phyloP scores from a whole-genome alignment of 169 alveolate species.

The Plasmodium knowlesi region DNA sequence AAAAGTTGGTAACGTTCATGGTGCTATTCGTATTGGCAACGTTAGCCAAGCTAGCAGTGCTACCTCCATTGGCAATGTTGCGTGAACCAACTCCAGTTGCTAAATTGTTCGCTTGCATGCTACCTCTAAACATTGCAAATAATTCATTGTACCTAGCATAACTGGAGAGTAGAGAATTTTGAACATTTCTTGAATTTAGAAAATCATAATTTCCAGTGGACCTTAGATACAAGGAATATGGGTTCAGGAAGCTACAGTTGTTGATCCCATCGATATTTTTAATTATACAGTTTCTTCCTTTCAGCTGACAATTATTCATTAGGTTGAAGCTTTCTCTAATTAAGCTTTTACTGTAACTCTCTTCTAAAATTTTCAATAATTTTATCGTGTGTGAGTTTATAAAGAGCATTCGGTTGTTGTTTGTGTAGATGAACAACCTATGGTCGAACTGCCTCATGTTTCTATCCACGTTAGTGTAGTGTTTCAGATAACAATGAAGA shows the following conservation, averaged over 20 bases:
- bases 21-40: neutral
- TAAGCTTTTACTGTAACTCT: conserved; percentile 38
- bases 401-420: conserved; percentile 27
- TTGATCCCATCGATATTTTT: conserved; percentile 35
- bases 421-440: conserved; percentile 26
- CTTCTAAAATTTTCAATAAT: conserved; percentile 26
- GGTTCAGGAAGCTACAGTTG: conserved; percentile 31
- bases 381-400: conserved; percentile 36
- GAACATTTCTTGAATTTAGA: neutral
- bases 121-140: conserved; percentile 51
- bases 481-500: conserved; percentile 7
- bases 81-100: neutral
- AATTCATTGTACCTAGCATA: conserved; percentile 66
- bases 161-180: conserved; percentile 35
- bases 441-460: conserved; percentile 20
- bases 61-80: neutral
- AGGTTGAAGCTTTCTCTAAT: conserved; percentile 51
- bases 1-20: neutral
- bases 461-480: conserved; percentile 33
- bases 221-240: conserved; percentile 43
- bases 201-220: conserved; percentile 60
- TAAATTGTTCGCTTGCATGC: neutral
- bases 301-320: conserved; percentile 31
- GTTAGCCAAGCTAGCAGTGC: neutral
- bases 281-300: conserved; percentile 71